phyloP scores from a whole-genome alignment of 805 yeast genomes.

The Pichia rugopelliculosa region DNA sequence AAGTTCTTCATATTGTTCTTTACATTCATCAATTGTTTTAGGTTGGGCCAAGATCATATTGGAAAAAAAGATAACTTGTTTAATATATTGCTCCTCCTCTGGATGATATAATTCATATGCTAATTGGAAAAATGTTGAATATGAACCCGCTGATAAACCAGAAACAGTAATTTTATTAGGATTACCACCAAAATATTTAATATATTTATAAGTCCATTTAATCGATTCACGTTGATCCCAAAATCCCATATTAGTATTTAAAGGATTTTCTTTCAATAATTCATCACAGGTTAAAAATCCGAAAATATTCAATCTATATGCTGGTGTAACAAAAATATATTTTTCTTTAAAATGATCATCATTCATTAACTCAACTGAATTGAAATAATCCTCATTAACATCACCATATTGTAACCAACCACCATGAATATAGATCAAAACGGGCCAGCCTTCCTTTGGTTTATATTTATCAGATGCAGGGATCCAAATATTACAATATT shows the following conservation, averaged over 20 bases:
- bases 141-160: conserved; percentile 43
- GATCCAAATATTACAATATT: conserved; percentile 31
- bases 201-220: conserved; percentile 38
- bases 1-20: conserved; percentile 32
- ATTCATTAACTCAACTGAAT: conserved; percentile 20
- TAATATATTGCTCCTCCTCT: conserved; percentile 31
- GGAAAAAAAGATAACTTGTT: conserved; percentile 29
- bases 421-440: conserved; percentile 34
- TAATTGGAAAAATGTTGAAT: conserved; percentile 34
- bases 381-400: conserved; percentile 21
- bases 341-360: conserved; percentile 24
- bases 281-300: conserved; percentile 33
- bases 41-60: conserved; percentile 34
- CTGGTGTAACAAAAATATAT: conserved; percentile 31
- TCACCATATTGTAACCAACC: conserved; percentile 35
- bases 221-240: conserved; percentile 41
- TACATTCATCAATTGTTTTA: conserved; percentile 28
- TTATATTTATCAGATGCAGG: conserved; percentile 26
- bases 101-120: conserved; percentile 38
- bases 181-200: conserved; percentile 41
- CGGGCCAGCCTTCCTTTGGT: conserved; percentile 37
- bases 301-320: conserved; percentile 35
- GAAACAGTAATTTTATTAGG: conserved; percentile 33
- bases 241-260: conserved; percentile 30
- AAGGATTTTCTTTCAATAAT: conserved; percentile 27